Conservation (phyloP, 108 stramenopile genomes). For the Ochromonas danica region DNA sequence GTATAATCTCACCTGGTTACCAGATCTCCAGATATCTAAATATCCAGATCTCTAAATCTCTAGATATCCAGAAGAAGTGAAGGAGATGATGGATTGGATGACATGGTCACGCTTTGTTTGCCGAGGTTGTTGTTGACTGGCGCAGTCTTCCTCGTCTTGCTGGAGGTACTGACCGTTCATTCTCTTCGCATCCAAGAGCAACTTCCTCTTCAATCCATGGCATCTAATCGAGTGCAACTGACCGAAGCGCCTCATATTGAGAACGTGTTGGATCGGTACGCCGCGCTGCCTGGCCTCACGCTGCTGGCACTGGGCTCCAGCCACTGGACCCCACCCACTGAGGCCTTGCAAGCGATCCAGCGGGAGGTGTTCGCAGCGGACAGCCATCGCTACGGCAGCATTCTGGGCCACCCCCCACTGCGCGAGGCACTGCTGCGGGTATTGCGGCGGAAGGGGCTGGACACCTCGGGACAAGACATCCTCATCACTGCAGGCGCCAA, state of each 20-base stretch:
- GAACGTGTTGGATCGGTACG: background rate
- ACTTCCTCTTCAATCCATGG: too few relatives aligned
- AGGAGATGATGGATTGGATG: too few relatives aligned
- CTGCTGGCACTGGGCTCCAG: slow-evolving; percentile 2
- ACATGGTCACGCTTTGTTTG: too few relatives aligned
- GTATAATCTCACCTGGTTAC: too few relatives aligned
- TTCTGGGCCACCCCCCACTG: slow-evolving; percentile 1
- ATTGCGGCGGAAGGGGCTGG: background rate
- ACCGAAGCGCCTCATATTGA: slow-evolving; percentile 4
- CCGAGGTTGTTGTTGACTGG: too few relatives aligned
- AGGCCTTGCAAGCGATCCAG: background rate
- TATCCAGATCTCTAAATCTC: too few relatives aligned
- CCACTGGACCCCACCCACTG: background rate
- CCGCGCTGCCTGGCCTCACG: background rate
- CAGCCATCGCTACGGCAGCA: background rate
- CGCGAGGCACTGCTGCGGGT: background rate
- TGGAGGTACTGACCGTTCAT: too few relatives aligned
- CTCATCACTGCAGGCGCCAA: slow-evolving; percentile 81
- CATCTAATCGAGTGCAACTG: too few relatives aligned
- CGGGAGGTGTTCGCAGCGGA: background rate
- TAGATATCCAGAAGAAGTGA: too few relatives aligned
- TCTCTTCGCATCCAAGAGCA: too few relatives aligned
- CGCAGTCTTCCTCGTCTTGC: too few relatives aligned
- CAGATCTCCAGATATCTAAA: too few relatives aligned
- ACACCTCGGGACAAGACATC: background rate